A percentile compares a stretch with the other conserved stretches of the same genome.
These are phyloP conservation scores for Iris pallida DNA, from an alignment of 116 monocot species.

Conservation along the genomic window DNA sequence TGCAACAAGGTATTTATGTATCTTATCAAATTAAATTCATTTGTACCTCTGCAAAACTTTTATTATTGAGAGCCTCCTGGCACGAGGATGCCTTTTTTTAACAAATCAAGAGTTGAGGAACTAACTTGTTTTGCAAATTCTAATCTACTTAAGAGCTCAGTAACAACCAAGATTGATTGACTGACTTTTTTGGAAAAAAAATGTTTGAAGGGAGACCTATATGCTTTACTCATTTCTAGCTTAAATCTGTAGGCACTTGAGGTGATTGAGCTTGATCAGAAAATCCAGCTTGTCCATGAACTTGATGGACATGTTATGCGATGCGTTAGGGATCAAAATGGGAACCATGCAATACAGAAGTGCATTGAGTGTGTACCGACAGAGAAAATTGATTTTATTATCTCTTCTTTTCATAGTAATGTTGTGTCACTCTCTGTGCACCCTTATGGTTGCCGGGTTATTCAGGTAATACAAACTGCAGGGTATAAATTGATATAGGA, in stretches of 20 bases:
- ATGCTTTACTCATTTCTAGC: too few species aligned
- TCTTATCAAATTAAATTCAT: too few species aligned
- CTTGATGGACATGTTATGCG: constrained; percentile 90
- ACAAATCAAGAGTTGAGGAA: too few species aligned
- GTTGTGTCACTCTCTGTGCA: constrained; percentile 79
- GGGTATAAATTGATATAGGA: not conserved
- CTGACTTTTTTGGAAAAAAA: too few species aligned
- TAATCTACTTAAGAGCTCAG: too few species aligned
- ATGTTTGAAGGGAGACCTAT: too few species aligned
- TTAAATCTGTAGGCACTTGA: constrained; percentile 74
- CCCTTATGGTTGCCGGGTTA: constrained; percentile 95
- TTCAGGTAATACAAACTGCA: constrained; percentile 56
- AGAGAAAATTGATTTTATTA: constrained; percentile 71
- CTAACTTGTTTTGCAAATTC: too few species aligned
- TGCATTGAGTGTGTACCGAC: constrained; percentile 94
- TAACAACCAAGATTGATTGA: too few species aligned
- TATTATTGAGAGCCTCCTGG: too few species aligned
- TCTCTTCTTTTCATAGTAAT: constrained; percentile 78
- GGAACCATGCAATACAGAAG: constrained; percentile 98
- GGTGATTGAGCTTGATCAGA: constrained; percentile 87
- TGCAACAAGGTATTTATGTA: too few species aligned
- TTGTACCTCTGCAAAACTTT: too few species aligned
- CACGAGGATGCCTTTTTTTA: too few species aligned
- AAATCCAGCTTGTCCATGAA: constrained; percentile 69
- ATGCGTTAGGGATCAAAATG: constrained; percentile 93